Evolutionary conservation across 768 basidiomycete species (phyloP), one percentile per base, ranked within the genome.

Genomic region (Inosperma sp.): DNA sequence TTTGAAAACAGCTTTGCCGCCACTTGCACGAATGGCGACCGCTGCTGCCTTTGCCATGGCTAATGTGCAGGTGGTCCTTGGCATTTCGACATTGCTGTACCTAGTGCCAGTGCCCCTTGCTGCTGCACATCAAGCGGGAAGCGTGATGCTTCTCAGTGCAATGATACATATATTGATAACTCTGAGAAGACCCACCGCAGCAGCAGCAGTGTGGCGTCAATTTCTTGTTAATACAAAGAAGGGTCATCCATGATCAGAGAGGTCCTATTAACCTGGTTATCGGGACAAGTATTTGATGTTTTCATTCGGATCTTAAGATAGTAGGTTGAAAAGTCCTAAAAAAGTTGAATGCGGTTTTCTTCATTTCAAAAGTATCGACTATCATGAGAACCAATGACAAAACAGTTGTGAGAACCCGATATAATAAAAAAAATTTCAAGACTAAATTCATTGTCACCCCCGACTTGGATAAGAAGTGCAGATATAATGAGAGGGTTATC

Each of bases 91-190:
- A 0, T 70, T 98, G 19, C 65, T 97, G 10, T 95, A 95, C 67
- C 79, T 97, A 30, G 96, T 98, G 2, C 96, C 96, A 1, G 80
- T 92, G 1, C 90, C 90, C 2, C 71, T 98, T 3, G 96, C 96
- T 7, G 92, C 95, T 10, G 78, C 85, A 26, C 96, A 99, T 65
- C 96, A 99, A 66, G 95, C 92, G 0, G 96, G 95, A 5, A 95
- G 93, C 60, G 87, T 98, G 6, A 76, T 86, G 31, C 72, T 99
- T 6, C 71, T 99, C 40, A 93, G 87, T 17, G 80, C 87, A 4
- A 81, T 93, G 76, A 65, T 93, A 2, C 91, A 91, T 44, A 64
- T 94, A 3, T 70, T 88, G 5, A 76, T 88, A 14, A 76, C 83
- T 0, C 67, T 97, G 49, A 75, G 92, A 29, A 72, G 78, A 49